Percentiles rank a stretch among this genome's conserved stretches.
phyloP scores from a whole-genome alignment of 108 stramenopile genomes.

The Bacterosira constricta region DNA sequence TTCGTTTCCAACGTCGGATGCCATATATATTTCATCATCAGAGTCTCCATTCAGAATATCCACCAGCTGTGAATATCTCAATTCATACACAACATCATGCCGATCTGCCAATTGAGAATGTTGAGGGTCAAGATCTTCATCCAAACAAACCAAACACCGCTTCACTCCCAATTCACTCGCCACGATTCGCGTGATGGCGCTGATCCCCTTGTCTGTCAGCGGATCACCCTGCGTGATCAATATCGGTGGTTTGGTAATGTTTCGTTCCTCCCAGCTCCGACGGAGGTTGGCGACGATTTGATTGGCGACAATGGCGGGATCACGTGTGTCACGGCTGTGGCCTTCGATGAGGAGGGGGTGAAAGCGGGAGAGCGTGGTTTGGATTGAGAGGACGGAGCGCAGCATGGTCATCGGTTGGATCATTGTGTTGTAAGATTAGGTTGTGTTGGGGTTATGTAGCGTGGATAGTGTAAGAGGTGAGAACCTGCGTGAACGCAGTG shows the following conservation, averaged over 20 bases:
- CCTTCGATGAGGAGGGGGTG: conserved; percentile 45
- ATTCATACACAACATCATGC: conserved; percentile 32
- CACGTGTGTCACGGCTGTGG: conserved; percentile 13
- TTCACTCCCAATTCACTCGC: conserved; percentile 19
- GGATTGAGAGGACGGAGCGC: conserved; percentile 12
- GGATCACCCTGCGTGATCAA: conserved; percentile 45
- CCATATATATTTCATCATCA: neutral
- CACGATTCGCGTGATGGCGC: conserved; percentile 33
- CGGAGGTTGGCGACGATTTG: conserved; percentile 25
- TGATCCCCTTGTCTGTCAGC: conserved; percentile 25
- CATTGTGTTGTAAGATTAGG: too few species aligned
- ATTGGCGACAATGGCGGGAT: conserved; percentile 25
- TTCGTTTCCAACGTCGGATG: neutral
- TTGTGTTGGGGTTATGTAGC: too few species aligned
- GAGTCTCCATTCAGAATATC: conserved; percentile 15
- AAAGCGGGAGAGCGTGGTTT: conserved; percentile 14
- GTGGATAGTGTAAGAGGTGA: too few species aligned
- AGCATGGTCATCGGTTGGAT: conserved; percentile 12
- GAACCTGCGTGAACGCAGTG: too few species aligned
- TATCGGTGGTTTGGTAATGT: conserved; percentile 22
- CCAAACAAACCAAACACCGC: conserved; percentile 31
- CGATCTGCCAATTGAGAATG: conserved; percentile 38
- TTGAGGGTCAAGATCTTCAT: conserved; percentile 38
- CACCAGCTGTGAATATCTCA: conserved; percentile 35
- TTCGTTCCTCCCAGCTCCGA: conserved; percentile 2